These are phyloP conservation scores for Amaranthus cruentus DNA, from an alignment of 148 eudicot genomes.

Conservation along the genomic window DNA sequence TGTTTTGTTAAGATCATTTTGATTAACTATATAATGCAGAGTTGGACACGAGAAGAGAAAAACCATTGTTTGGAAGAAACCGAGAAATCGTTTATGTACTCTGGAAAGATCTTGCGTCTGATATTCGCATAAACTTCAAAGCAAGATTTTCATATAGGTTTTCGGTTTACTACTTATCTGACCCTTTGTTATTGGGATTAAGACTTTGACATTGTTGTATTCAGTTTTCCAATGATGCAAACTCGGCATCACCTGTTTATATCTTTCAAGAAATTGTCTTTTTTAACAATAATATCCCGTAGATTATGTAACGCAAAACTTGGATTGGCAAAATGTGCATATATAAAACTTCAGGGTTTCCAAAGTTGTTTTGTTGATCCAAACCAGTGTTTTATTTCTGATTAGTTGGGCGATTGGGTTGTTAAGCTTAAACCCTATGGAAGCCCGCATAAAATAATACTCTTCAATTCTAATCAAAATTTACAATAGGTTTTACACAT, in stretches of 20 bases:
- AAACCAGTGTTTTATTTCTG: too few species aligned
- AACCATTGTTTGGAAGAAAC: slow-evolving; percentile 93
- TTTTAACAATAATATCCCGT: not conserved
- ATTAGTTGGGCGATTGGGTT: too few species aligned
- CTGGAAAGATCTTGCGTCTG: slow-evolving; percentile 74
- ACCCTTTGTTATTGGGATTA: too few species aligned
- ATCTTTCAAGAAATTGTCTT: not conserved
- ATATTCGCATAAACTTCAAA: slow-evolving; percentile 43
- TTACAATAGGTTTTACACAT: too few species aligned
- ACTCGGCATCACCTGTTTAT: not conserved
- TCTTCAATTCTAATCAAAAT: too few species aligned
- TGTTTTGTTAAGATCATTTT: slow-evolving; percentile 4
- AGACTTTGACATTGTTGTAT: too few species aligned
- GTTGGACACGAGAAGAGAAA: slow-evolving; percentile 94
- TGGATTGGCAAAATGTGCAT: slow-evolving; percentile 12
- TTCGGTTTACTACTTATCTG: too few species aligned
- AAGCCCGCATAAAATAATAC: too few species aligned
- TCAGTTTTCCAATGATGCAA: not conserved
- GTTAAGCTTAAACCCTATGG: too few species aligned
- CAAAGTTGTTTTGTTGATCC: not conserved
- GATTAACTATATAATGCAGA: slow-evolving; percentile 35
- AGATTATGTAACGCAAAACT: not conserved
- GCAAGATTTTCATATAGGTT: not conserved
- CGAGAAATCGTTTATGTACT: slow-evolving; percentile 81
- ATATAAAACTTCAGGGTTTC: not conserved